phyloP scores from a whole-genome alignment of 331 rosid genomes.

The Pyrus hybrid region DNA sequence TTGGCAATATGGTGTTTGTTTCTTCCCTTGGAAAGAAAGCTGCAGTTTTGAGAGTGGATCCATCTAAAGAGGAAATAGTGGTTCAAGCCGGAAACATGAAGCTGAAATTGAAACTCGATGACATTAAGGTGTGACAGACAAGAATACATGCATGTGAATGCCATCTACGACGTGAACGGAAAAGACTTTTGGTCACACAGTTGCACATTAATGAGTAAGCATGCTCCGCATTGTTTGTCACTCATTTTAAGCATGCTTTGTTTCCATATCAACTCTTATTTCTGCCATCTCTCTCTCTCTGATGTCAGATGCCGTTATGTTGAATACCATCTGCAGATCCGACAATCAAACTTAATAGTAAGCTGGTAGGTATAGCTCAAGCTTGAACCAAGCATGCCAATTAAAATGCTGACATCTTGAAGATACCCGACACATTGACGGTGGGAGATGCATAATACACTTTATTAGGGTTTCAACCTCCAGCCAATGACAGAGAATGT shows the following conservation, averaged over 20 bases:
- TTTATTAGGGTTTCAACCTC: neutral
- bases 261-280: neutral
- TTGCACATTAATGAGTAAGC: neutral
- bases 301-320: neutral
- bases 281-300: neutral
- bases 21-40: conserved; percentile 64
- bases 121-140: conserved; percentile 38
- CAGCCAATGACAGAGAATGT: neutral
- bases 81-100: conserved; percentile 86
- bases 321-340: neutral
- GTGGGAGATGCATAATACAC: neutral
- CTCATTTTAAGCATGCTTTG: neutral
- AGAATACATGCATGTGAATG: conserved; percentile 1
- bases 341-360: neutral
- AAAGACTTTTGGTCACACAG: neutral
- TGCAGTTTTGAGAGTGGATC: conserved; percentile 55
- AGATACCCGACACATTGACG: neutral
- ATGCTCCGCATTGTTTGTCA: neutral
- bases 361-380: too few species aligned
- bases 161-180: neutral
- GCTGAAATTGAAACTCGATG: conserved; percentile 61
- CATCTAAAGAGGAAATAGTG: conserved; percentile 60
- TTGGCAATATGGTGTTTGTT: conserved; percentile 63
- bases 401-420: neutral
- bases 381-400: too few species aligned